Base-by-base conservation (phyloP, 805 yeast species). In the Saturnispora ahearnii region DNA sequence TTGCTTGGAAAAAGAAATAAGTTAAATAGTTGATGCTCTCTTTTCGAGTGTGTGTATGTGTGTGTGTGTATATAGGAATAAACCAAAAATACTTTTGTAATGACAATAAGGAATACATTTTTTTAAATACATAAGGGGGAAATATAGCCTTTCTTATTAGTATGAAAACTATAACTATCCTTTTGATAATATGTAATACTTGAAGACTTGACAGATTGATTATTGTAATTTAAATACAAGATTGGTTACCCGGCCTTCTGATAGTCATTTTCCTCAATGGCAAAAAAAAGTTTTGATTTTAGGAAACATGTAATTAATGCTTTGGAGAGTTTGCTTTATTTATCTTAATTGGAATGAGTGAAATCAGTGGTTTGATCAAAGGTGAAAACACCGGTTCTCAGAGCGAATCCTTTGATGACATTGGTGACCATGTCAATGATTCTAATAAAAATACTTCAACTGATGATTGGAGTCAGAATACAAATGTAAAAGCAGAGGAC, bases 1-100 rank as follows among this genome's bases (percentile, higher is more conserved):
- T 64, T 44, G 55, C 55, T 31, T 66, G 69, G 65, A 67, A 59
- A 62, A 67, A 66, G 59, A 62, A 62, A 56, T 57, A 42, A 43
- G 29, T 26, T 26, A 6, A 26, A 26, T 18, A 18, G 18, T 18
- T 18, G 18, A 18, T 18, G 18, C 18, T 18, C 18, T 18, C 18
- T 18, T 18, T 18, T 18, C 18, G 18, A 18, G 18, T n/a, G n/a
- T n/a, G n/a, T 26, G 29, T 26, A 26, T 5, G 29, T 26, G 29
- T 26, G 29, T 26, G 29, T 26, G 29, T 26, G 29, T 26, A 26
- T 26, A 26, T 26, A 26, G 29, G 29, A 26, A 26, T 26, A 26
- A 26, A 8, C 29, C 2, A 26, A 26, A 26, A 26, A 26, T 26
- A 26, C 29, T 26, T 26, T 26, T 26, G 29, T 26, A 26, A 26